Conservation (phyloP, 306 rosid species). For the Malus asiatica region DNA sequence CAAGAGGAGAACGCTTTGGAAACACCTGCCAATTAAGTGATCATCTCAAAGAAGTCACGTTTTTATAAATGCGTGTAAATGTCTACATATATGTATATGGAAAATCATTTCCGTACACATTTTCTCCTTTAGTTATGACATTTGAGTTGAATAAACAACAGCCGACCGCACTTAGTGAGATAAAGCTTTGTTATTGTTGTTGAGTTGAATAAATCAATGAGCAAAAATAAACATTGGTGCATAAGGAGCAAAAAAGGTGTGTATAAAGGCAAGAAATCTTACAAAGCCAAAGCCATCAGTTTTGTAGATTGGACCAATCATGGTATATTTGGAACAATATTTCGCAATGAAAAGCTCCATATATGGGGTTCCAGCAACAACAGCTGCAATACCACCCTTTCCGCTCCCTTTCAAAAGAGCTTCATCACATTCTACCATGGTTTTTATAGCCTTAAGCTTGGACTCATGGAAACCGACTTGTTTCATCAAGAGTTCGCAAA, state of each 20-base stretch:
- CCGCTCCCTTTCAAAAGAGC: constrained; percentile 13
- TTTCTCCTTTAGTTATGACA: too few relatives aligned
- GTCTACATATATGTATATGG: too few relatives aligned
- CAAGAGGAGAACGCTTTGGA: constrained; percentile 51
- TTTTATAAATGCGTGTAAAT: neutral
- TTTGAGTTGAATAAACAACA: too few relatives aligned
- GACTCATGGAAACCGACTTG: constrained; percentile 15
- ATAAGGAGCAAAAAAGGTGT: too few relatives aligned
- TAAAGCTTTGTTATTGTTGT: too few relatives aligned
- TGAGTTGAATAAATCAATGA: too few relatives aligned
- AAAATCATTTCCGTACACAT: too few relatives aligned
- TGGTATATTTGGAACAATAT: constrained; percentile 39
- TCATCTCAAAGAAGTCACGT: neutral
- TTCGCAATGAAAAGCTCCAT: constrained; percentile 26
- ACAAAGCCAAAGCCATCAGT: constrained; percentile 56
- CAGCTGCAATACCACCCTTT: constrained; percentile 50
- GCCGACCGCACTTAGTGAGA: too few relatives aligned
- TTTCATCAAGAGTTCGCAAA: constrained; percentile 3
- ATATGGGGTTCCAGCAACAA: constrained; percentile 39
- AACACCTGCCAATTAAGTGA: constrained; percentile 21
- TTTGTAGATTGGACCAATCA: constrained; percentile 38
- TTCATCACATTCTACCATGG: constrained; percentile 8
- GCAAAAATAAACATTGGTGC: too few relatives aligned
- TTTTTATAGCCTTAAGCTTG: neutral
- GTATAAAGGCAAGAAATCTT: constrained; percentile 9